Conservation (phyloP, 768 basidiomycete genomes). For the Cubamyces sp. region DNA sequence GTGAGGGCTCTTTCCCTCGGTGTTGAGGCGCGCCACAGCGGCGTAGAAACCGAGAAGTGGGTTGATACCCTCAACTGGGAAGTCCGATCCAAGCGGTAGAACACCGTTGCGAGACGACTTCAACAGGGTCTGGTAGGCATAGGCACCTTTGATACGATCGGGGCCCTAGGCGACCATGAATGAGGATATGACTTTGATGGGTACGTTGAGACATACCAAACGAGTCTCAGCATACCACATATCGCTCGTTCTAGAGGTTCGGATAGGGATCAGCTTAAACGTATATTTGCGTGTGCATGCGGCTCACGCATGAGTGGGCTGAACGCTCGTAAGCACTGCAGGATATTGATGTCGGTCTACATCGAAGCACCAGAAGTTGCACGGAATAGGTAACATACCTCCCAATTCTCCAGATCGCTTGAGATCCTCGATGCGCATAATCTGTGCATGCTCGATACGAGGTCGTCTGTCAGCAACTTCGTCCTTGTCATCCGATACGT, state of each 20-base stretch:
- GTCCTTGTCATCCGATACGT: conserved; percentile 37
- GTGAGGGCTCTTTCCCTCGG: conserved; percentile 78
- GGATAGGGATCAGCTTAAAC: not conserved
- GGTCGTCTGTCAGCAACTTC: conserved; percentile 60
- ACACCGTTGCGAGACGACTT: conserved; percentile 57
- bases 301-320: conserved; percentile 87
- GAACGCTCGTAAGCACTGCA: conserved; percentile 88
- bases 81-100: conserved; percentile 89
- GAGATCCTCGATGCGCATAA: conserved; percentile 74
- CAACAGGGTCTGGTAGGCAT: conserved; percentile 84
- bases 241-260: conserved; percentile 66
- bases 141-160: conserved; percentile 83
- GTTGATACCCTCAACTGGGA: conserved; percentile 91
- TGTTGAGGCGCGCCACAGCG: conserved; percentile 73
- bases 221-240: conserved; percentile 92
- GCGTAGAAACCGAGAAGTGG: conserved; percentile 92
- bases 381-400: conserved; percentile 46
- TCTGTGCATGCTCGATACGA: conserved; percentile 93
- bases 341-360: not conserved
- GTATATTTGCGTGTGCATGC: not conserved
- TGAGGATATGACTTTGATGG: not conserved
- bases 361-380: not conserved
- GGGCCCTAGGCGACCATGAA: conserved; percentile 55
- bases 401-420: conserved; percentile 71
- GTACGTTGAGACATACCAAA: conserved; percentile 48